phyloP scores from a whole-genome alignment of 1,139 yeast genomes.

The Yamadazyma sp. region DNA sequence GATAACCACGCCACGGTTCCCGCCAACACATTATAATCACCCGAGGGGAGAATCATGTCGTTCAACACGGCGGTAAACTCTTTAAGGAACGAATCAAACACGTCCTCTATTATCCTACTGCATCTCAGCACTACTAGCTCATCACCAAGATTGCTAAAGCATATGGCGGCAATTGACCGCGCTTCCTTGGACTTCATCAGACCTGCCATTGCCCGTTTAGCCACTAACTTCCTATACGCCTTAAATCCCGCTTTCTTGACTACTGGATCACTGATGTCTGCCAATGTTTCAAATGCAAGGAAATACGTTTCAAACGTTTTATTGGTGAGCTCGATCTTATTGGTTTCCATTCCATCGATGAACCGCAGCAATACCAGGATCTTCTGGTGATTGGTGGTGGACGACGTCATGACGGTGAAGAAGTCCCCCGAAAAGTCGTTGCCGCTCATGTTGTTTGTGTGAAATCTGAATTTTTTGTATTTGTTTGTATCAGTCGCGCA shows the following conservation, averaged over 20 bases:
- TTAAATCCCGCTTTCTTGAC: constrained; percentile 2
- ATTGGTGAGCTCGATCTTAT: neutral
- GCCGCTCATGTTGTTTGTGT: neutral
- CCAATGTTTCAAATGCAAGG: constrained; percentile 3
- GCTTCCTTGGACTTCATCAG: constrained; percentile 4
- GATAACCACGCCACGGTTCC: constrained; percentile 7
- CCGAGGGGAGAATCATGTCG: constrained; percentile 5
- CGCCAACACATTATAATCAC: constrained; percentile 3
- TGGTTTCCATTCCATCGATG: constrained; percentile 1
- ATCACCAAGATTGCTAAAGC: constrained; percentile 5
- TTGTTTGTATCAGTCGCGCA: constrained; percentile 1
- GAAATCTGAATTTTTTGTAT: neutral
- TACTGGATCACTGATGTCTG: constrained; percentile 1
- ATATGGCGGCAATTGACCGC: constrained; percentile 2
- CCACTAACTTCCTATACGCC: constrained; percentile 5
- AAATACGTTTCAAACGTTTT: constrained; percentile 4
- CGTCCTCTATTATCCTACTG: constrained; percentile 2
- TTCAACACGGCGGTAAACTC: constrained; percentile 2
- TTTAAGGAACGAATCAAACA: constrained; percentile 2
- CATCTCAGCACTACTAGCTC: constrained; percentile 1
- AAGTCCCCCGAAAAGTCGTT: constrained; percentile 3
- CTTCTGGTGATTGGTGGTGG: neutral
- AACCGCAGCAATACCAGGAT: neutral
- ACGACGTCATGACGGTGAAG: constrained; percentile 4
- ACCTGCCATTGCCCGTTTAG: constrained; percentile 3